phyloP scores from a whole-genome alignment of 805 yeast genomes.

The Lipomyces spencermartinsiae region DNA sequence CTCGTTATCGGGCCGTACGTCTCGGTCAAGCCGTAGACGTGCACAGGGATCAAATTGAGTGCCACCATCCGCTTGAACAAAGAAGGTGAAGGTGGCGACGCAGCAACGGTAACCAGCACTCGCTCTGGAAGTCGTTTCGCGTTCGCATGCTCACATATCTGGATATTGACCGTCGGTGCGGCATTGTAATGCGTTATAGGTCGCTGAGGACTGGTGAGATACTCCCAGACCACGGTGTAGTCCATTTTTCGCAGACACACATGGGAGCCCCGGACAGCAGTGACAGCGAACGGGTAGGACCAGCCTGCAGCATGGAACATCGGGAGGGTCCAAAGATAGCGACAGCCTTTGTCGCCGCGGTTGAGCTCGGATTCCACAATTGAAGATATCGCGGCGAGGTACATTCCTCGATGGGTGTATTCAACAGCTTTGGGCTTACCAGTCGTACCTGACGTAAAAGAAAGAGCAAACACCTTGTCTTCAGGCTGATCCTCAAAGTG shows the following conservation, averaged over 20 bases:
- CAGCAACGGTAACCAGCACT: slow-evolving; percentile 48
- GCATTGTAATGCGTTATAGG: slow-evolving; percentile 47
- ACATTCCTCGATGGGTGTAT: slow-evolving; percentile 47
- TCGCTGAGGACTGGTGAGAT: slow-evolving; percentile 38
- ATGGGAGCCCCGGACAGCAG: slow-evolving; percentile 49
- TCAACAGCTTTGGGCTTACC: slow-evolving; percentile 50
- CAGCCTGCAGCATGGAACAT: slow-evolving; percentile 50
- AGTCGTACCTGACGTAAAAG: slow-evolving; percentile 49
- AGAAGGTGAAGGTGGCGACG: slow-evolving; percentile 48
- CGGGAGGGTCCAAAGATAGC: slow-evolving; percentile 49
- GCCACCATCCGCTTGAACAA: slow-evolving; percentile 46
- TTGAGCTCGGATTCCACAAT: slow-evolving; percentile 46
- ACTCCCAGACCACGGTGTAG: slow-evolving; percentile 46
- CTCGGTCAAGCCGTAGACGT: slow-evolving; percentile 48
- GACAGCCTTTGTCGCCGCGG: slow-evolving; percentile 43
- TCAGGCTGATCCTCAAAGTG: slow-evolving; percentile 37
- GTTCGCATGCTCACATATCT: slow-evolving; percentile 44
- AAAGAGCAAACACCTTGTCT: slow-evolving; percentile 32
- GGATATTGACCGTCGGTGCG: slow-evolving; percentile 49
- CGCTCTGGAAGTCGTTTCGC: slow-evolving; percentile 42
- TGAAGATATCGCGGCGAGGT: slow-evolving; percentile 44
- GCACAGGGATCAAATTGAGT: slow-evolving; percentile 46
- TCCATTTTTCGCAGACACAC: slow-evolving; percentile 47
- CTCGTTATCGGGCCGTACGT: slow-evolving; percentile 49
- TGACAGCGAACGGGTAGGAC: slow-evolving; percentile 49